These are phyloP conservation scores for Ascoidea tarda DNA, from an alignment of 805 yeast genomes.

Conservation along the genomic window DNA sequence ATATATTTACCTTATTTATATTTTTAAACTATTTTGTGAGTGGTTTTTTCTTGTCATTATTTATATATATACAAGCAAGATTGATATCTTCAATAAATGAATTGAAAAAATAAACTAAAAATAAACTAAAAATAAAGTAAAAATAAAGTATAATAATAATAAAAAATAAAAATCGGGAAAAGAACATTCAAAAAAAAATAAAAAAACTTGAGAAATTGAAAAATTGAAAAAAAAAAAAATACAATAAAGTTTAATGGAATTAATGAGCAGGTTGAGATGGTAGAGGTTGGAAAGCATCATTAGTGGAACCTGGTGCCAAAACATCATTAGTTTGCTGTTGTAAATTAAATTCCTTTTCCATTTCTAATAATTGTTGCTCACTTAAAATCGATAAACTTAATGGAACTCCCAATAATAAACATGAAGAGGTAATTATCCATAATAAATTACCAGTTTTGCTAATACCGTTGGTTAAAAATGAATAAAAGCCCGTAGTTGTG, in stretches of 20 bases:
- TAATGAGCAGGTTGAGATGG: background rate
- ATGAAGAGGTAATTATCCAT: conserved; percentile 79
- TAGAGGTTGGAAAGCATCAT: background rate
- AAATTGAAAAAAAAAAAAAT: background rate
- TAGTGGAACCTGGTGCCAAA: conserved; percentile 49
- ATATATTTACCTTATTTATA: too few species aligned
- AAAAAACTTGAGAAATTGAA: too few species aligned
- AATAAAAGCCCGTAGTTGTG: conserved; percentile 18
- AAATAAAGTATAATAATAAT: too few species aligned
- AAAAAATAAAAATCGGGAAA: too few species aligned
- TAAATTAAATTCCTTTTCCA: conserved; percentile 81
- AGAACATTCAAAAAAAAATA: too few species aligned
- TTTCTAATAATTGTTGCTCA: conserved; percentile 86
- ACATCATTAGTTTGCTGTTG: conserved; percentile 69
- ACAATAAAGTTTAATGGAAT: background rate
- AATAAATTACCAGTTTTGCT: conserved; percentile 58
- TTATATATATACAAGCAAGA: too few species aligned
- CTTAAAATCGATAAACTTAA: conserved; percentile 76
- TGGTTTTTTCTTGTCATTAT: too few species aligned
- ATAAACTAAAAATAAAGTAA: too few species aligned
- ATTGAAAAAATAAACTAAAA: too few species aligned
- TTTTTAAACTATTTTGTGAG: too few species aligned
- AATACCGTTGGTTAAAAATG: conserved; percentile 31
- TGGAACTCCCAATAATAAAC: conserved; percentile 85
- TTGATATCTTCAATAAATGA: too few species aligned